Conservation (phyloP, 1,284 basidiomycete genomes). For the Rhodotorula sp. region DNA sequence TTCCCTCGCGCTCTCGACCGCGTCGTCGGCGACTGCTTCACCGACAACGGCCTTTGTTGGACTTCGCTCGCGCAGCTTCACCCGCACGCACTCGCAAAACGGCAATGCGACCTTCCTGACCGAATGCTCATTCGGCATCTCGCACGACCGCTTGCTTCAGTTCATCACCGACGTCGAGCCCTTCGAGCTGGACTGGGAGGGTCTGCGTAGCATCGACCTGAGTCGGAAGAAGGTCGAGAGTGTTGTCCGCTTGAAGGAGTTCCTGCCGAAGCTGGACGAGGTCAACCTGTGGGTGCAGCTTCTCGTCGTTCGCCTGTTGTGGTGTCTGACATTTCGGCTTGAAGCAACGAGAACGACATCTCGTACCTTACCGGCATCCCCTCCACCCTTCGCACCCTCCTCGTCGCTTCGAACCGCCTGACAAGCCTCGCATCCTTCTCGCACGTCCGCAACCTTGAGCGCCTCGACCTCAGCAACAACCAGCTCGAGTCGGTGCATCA, state of each 20-base stretch:
- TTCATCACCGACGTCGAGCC: conserved; percentile 93
- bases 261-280: conserved; percentile 78
- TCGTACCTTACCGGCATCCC: conserved; percentile 86
- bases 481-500: conserved; percentile 80
- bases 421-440: conserved; percentile 83
- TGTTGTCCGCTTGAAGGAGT: conserved; percentile 88
- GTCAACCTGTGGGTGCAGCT: conserved; percentile 67
- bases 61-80: conserved; percentile 39
- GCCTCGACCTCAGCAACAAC: conserved; percentile 87
- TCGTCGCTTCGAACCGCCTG: conserved; percentile 76
- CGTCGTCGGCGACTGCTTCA: background rate
- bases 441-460: conserved; percentile 81
- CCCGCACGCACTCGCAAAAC: conserved; percentile 26
- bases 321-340: background rate
- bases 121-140: conserved; percentile 90
- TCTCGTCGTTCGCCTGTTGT: background rate
- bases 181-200: conserved; percentile 92
- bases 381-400: conserved; percentile 70
- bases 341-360: conserved; percentile 71
- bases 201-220: conserved; percentile 72
- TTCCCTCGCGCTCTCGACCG: background rate
- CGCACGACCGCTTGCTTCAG: conserved; percentile 84
- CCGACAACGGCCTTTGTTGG: background rate
- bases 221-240: conserved; percentile 78
- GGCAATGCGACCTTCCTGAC: conserved; percentile 75